Conservation (phyloP, 108 stramenopile species). For the Nitzschia sp. region DNA sequence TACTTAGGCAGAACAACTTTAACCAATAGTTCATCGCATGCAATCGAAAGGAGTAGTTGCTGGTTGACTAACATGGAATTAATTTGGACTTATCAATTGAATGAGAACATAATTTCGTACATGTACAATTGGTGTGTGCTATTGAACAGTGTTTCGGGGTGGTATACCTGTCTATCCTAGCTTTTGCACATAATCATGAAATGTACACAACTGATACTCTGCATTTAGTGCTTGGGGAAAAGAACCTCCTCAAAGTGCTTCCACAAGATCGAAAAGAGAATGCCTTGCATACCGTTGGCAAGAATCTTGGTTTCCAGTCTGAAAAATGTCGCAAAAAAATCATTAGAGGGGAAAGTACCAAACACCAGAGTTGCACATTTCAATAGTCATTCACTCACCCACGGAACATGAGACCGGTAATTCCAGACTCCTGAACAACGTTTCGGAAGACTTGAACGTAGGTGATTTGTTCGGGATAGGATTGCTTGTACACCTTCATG, state of each 20-base stretch:
- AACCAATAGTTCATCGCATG: too few species aligned
- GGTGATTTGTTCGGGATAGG: conserved; percentile 76
- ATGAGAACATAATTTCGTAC: too few species aligned
- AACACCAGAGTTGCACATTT: not conserved
- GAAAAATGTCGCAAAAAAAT: not conserved
- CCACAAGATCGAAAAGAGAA: conserved; percentile 97
- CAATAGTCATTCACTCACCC: conserved; percentile 40
- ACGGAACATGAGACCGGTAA: conserved; percentile 92
- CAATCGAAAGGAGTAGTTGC: too few species aligned
- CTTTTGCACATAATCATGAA: too few species aligned
- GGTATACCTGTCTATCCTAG: too few species aligned
- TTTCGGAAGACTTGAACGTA: conserved; percentile 87
- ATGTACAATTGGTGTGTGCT: too few species aligned
- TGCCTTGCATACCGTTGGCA: conserved; percentile 96
- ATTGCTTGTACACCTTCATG: conserved; percentile 98
- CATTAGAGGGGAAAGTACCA: not conserved
- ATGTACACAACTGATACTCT: too few species aligned
- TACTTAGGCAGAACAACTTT: too few species aligned
- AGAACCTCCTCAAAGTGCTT: conserved; percentile 94
- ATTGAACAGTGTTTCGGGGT: too few species aligned
- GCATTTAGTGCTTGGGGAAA: conserved; percentile 55
- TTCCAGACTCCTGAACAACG: conserved; percentile 88
- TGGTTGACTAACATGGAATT: too few species aligned
- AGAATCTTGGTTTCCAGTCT: conserved; percentile 95
- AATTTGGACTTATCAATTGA: too few species aligned